Conservation (phyloP, 139 green algal species). For the Limnomonas spitsbergensis region DNA sequence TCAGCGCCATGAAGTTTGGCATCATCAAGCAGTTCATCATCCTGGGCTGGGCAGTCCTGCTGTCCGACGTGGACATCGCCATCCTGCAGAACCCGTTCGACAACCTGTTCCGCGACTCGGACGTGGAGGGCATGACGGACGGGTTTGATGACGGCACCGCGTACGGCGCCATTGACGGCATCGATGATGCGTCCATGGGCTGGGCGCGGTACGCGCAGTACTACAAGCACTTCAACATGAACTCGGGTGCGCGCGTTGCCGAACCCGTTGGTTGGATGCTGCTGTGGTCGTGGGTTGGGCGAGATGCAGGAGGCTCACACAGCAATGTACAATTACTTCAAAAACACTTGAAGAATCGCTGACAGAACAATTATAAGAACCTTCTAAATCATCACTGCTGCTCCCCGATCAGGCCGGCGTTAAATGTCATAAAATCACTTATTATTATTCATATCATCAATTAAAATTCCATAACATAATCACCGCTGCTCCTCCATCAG, state of each 20-base stretch:
- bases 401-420: no score
- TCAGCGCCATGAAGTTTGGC: conserved; percentile 80
- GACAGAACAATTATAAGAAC: no score
- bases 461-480: no score
- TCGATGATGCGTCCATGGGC: conserved; percentile 87
- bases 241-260: conserved; percentile 60
- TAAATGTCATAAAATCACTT: no score
- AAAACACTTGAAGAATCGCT: no score
- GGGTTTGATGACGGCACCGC: conserved; percentile 79
- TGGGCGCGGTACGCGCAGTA: conserved; percentile 75
- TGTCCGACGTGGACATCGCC: conserved; percentile 92
- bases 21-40: conserved; percentile 87
- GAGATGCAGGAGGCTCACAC: neutral
- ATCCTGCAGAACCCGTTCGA: conserved; percentile 67
- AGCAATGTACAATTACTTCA: neutral
- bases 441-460: no score
- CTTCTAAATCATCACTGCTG: no score
- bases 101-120: conserved; percentile 61
- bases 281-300: no score
- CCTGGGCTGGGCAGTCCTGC: conserved; percentile 86
- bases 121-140: conserved; percentile 79
- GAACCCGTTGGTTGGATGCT: neutral
- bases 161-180: conserved; percentile 85
- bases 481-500: no score
- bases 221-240: conserved; percentile 78